A percentile compares a stretch with the other conserved stretches of the same genome.
phyloP scores from a whole-genome alignment of 2,329 filamentous ascomycete species.

The Aspergillus sp. region DNA sequence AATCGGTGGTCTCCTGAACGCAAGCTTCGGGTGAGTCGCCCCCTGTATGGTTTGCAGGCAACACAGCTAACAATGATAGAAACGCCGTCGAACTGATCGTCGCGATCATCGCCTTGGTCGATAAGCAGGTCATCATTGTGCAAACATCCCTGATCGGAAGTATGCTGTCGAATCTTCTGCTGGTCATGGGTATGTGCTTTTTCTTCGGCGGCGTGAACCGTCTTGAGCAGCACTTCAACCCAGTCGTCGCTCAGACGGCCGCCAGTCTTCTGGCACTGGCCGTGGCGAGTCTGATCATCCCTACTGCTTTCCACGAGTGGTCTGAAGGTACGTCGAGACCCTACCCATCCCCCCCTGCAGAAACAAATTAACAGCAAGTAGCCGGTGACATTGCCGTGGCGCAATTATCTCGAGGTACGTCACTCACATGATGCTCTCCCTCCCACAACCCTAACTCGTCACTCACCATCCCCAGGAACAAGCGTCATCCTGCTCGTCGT shows the following conservation, averaged over 20 bases:
- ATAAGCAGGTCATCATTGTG: conserved; percentile 77
- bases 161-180: conserved; percentile 84
- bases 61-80: conserved; percentile 34
- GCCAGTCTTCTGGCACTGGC: conserved; percentile 76
- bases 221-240: conserved; percentile 84
- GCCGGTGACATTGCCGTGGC: conserved; percentile 29
- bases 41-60: neutral
- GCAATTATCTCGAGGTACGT: conserved; percentile 34
- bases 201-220: conserved; percentile 81
- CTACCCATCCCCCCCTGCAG: neutral
- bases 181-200: conserved; percentile 90
- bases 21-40: conserved; percentile 66
- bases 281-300: conserved; percentile 81
- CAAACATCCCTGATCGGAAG: conserved; percentile 90
- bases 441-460: too few species aligned
- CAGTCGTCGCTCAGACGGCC: conserved; percentile 86
- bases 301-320: conserved; percentile 75
- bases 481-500: conserved; percentile 81
- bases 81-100: conserved; percentile 91
- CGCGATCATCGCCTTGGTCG: conserved; percentile 74
- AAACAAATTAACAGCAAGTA: conserved; percentile 12
- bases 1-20: conserved; percentile 83
- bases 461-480: conserved; percentile 35
- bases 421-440: neutral
- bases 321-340: conserved; percentile 33